phyloP scores from a whole-genome alignment of 202 grass and related monocot species.

The Digitaria exilis region DNA sequence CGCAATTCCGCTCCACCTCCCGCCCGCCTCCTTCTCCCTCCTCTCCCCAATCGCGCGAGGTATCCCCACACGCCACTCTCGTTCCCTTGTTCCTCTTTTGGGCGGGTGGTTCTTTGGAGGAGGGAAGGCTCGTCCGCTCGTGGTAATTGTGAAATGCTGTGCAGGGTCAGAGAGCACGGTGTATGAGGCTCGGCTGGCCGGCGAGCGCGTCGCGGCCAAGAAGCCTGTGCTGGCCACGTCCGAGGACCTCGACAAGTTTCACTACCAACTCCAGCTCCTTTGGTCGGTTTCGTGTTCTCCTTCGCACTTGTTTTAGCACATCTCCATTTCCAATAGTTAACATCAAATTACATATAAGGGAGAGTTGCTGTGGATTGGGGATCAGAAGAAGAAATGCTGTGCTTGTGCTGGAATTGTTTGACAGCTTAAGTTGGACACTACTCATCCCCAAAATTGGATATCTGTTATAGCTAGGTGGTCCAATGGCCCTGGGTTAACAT shows the following conservation, averaged over 20 bases:
- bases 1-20: slow-evolving; percentile 78
- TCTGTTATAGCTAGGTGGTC: background rate
- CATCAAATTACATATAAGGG: background rate
- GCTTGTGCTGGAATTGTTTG: background rate
- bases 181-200: slow-evolving; percentile 72
- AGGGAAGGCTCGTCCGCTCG: background rate
- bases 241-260: slow-evolving; percentile 92
- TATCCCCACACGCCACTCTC: background rate
- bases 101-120: background rate
- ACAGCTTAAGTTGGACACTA: background rate
- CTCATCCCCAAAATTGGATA: background rate
- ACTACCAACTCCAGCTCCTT: slow-evolving; percentile 91
- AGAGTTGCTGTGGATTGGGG: background rate
- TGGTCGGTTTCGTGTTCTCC: slow-evolving; percentile 47
- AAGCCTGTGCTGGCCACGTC: slow-evolving; percentile 87
- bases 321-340: background rate
- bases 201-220: slow-evolving; percentile 78
- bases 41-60: slow-evolving; percentile 86
- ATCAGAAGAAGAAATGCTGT: background rate
- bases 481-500: background rate
- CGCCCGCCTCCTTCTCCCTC: slow-evolving; percentile 69
- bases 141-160: background rate
- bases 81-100: background rate
- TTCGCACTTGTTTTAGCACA: background rate
- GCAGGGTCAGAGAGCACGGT: slow-evolving; percentile 94